Evolutionary conservation across 2,329 filamentous ascomycete genomes (phyloP).

Genomic region (Parastagonospora avenae): DNA sequence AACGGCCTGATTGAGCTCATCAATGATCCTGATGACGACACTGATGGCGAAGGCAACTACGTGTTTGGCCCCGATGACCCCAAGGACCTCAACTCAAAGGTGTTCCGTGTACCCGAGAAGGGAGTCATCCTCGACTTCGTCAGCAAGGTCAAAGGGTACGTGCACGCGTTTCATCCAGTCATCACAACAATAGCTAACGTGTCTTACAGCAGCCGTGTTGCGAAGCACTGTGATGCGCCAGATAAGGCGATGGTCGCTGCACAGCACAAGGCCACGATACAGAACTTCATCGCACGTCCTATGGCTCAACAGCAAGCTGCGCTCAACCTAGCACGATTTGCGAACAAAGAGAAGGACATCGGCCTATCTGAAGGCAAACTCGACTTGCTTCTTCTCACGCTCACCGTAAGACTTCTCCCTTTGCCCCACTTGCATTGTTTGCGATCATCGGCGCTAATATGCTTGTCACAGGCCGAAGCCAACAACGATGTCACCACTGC

Average conservation of each 20-base stretch:
- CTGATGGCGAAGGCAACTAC: conserved; percentile 49
- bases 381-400: conserved; percentile 60
- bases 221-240: conserved; percentile 19
- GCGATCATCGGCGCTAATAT: conserved; percentile 41
- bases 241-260: conserved; percentile 17
- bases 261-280: conserved; percentile 31
- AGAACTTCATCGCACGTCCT: conserved; percentile 36
- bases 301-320: conserved; percentile 70
- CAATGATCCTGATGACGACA: conserved; percentile 51
- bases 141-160: conserved; percentile 58
- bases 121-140: conserved; percentile 66
- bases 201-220: conserved; percentile 27
- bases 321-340: conserved; percentile 65
- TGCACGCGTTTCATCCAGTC: conserved; percentile 8
- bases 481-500: conserved; percentile 41
- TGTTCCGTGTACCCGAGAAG: conserved; percentile 52
- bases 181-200: conserved; percentile 18
- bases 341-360: conserved; percentile 56
- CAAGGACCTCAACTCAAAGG: conserved; percentile 44
- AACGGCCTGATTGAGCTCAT: conserved; percentile 55
- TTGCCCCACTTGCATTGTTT: conserved; percentile 32
- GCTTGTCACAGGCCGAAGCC: conserved; percentile 48
- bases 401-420: conserved; percentile 62
- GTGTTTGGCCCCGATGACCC: conserved; percentile 50
- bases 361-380: conserved; percentile 54